phyloP scores from a whole-genome alignment of 768 basidiomycete genomes.

The Amanita inopinata region DNA sequence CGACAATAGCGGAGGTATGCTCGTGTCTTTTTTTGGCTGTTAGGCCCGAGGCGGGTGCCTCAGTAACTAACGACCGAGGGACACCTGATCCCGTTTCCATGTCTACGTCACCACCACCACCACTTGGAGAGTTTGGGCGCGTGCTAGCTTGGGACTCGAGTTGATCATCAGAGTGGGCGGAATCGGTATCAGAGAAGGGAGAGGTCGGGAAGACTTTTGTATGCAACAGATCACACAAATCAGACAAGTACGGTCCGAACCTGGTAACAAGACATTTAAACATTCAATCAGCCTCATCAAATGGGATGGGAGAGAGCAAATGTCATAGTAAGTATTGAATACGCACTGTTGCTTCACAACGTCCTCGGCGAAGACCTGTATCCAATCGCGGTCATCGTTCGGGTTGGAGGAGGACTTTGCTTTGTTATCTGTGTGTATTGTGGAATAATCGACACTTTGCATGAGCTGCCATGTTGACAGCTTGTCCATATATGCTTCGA shows the following conservation, averaged over 20 bases:
- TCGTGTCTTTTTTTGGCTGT: no score
- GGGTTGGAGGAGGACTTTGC: slow-evolving; percentile 12
- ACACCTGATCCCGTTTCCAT: no score
- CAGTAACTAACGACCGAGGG: no score
- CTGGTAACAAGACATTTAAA: slow-evolving; percentile 26
- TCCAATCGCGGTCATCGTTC: slow-evolving; percentile 52
- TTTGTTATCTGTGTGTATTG: slow-evolving; percentile 7
- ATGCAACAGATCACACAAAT: slow-evolving; percentile 46
- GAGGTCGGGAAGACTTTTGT: slow-evolving; percentile 59
- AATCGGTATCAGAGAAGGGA: slow-evolving; percentile 41
- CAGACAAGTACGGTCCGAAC: slow-evolving; percentile 44
- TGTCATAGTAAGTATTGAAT: no score
- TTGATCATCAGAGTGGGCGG: slow-evolving; percentile 10
- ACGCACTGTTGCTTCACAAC: slow-evolving; percentile 57
- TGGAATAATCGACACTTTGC: slow-evolving; percentile 21
- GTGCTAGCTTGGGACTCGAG: slow-evolving; percentile 10
- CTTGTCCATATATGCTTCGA: slow-evolving; percentile 73
- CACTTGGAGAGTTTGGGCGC: slow-evolving; percentile 12
- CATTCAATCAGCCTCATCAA: background rate
- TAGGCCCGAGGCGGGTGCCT: no score
- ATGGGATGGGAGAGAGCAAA: background rate
- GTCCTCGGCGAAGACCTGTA: slow-evolving; percentile 60
- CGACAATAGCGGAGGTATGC: slow-evolving; percentile 13
- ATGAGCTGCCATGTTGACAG: slow-evolving; percentile 72
- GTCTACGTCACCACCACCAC: no score